Evolutionary conservation across 331 rosid genomes (phyloP).

Genomic region (Phaseolus coccineus): DNA sequence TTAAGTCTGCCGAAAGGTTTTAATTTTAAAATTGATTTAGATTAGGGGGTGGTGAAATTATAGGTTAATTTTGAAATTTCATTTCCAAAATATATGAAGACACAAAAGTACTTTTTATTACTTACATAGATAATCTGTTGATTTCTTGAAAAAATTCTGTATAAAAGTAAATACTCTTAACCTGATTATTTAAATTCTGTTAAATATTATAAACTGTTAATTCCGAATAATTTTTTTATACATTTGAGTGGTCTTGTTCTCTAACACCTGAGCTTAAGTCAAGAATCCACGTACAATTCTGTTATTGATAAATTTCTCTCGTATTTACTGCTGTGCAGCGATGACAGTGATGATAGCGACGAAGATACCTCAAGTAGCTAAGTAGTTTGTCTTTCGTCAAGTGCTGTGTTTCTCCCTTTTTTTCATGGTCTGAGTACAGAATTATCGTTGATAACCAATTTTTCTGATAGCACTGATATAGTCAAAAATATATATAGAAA

Average conservation of each 20-base stretch:
- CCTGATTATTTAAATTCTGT: background rate
- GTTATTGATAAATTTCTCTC: constrained; percentile 31
- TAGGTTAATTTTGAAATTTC: background rate
- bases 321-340: constrained; percentile 60
- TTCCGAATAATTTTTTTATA: background rate
- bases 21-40: background rate
- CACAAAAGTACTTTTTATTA: background rate
- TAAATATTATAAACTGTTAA: background rate
- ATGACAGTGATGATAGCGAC: constrained; percentile 83
- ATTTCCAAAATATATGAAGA: background rate
- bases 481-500: constrained; percentile 20
- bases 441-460: constrained; percentile 21
- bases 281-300: background rate
- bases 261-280: background rate
- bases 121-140: background rate
- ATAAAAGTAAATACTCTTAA: background rate
- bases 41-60: background rate
- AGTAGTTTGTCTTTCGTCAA: constrained; percentile 9
- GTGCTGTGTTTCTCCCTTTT: constrained; percentile 15
- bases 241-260: background rate
- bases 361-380: constrained; percentile 66
- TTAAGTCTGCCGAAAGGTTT: background rate
- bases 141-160: background rate
- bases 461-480: constrained; percentile 28
- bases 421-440: constrained; percentile 2